Evolutionary conservation across 2,329 filamentous ascomycete genomes (phyloP), one percentile per base, ranked within the genome.

Genomic region (Hypoxylon sp.): DNA sequence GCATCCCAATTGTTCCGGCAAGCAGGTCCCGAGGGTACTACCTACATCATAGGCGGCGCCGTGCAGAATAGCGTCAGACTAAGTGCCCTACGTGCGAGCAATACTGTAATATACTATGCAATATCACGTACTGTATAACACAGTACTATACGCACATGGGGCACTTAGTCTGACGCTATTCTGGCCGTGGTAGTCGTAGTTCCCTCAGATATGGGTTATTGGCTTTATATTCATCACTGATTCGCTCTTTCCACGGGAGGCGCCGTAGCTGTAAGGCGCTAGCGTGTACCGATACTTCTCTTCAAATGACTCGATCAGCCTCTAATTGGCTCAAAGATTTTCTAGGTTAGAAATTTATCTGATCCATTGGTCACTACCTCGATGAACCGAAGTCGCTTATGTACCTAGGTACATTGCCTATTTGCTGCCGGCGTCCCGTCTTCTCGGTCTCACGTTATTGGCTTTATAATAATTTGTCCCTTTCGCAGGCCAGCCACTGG

Each of bases 271-370:
- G 29, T 21, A 19, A 27, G 19, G 7, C 25, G 50, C 50, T 59
- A 62, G 43, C 48, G 52, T 59, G 55, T 54, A 50, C 34, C 23
- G 53, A 60, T 60, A 45, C 53, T 43, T 39, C 47, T 47, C n/a
- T 48, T 12, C n/a, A 55, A 64, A 58, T 66, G 54, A 51, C 53
- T 45, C 51, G 50, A 3, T 30, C 14, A 46, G 46, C 12, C 25
- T 47, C 8, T 57, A 41, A 64, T 67, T 67, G 64, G 59, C 19
- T 32, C 12, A 53, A 60, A 54, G n/a, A 25, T 52, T 56, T 59
- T 62, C 23, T 46, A n/a, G 47, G n/a, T 55, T 61, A 21, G 30
- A 21, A 34, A 16, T 51, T 34, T n/a, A 43, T 61, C 30, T 29
- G 34, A 39, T 39, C 6, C 21, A 47, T 27, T 25, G 30, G 21